A percentile compares a stretch with the other conserved stretches of the same genome.
These are phyloP conservation scores for Brachypodium distachyon DNA, from an alignment of 202 grass and related monocot genomes.

Conservation along the genomic window DNA sequence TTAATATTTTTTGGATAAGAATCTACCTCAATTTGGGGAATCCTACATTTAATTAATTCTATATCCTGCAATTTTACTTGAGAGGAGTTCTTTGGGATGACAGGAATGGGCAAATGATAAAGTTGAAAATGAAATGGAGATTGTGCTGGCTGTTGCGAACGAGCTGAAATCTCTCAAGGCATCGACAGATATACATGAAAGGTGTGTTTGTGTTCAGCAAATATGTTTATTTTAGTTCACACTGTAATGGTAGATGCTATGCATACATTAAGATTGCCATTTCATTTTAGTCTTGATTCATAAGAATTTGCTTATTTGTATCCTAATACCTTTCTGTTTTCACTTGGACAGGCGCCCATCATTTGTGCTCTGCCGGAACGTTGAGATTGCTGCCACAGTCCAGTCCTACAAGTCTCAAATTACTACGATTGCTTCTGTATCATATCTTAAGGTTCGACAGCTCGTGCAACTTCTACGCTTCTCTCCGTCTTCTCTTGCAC, in stretches of 20 bases:
- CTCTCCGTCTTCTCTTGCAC: background rate
- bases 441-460: conserved; percentile 56
- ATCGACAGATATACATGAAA: conserved; percentile 64
- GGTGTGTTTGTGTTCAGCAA: conserved; percentile 14
- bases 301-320: background rate
- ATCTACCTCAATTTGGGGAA: background rate
- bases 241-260: background rate
- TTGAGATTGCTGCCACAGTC: conserved; percentile 30
- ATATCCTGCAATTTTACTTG: background rate
- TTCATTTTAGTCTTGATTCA: background rate
- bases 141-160: conserved; percentile 59
- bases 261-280: background rate
- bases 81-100: background rate
- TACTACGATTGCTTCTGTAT: conserved; percentile 49
- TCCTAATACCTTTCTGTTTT: background rate
- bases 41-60: background rate
- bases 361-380: conserved; percentile 61
- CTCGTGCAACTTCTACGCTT: background rate
- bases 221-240: background rate
- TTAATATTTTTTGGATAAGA: too few relatives aligned
- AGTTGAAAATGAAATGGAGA: conserved; percentile 79
- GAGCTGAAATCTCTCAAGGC: conserved; percentile 66
- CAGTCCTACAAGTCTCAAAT: conserved; percentile 58
- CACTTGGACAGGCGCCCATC: conserved; percentile 26
- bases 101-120: conserved; percentile 60